phyloP scores from a whole-genome alignment of 1,284 basidiomycete species.

The Gymnopus androsaceus region DNA sequence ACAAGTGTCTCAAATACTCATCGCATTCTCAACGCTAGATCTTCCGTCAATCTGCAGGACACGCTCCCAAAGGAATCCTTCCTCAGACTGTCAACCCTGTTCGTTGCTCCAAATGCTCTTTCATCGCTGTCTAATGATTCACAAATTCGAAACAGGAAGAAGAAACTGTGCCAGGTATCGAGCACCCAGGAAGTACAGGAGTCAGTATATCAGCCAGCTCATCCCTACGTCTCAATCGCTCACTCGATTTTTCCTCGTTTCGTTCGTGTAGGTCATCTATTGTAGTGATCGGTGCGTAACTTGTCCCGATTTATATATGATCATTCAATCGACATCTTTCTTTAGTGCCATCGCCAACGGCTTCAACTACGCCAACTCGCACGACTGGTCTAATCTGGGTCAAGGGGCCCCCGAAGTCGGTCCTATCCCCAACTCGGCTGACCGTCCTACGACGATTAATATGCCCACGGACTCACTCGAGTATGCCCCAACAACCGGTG shows the following conservation, averaged over 20 bases:
- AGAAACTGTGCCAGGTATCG: constrained; percentile 82
- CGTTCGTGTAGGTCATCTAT: constrained; percentile 86
- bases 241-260: not conserved
- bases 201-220: no score
- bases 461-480: constrained; percentile 79
- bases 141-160: constrained; percentile 54
- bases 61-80: constrained; percentile 60
- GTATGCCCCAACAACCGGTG: constrained; percentile 92
- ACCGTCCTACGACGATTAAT: constrained; percentile 65
- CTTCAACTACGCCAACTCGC: constrained; percentile 74
- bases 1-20: not conserved
- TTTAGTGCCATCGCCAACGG: constrained; percentile 87
- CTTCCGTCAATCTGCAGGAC: constrained; percentile 69
- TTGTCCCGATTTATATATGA: not conserved
- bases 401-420: constrained; percentile 92
- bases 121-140: not conserved
- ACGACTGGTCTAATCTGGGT: constrained; percentile 81
- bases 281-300: constrained; percentile 74
- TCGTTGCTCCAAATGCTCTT: no score
- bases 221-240: not conserved
- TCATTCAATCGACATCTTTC: no score
- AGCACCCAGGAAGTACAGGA: constrained; percentile 54
- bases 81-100: constrained; percentile 72
- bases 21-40: constrained; percentile 45
- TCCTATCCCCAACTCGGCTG: constrained; percentile 72